Percentiles rank a stretch among this genome's conserved stretches.
phyloP scores from a whole-genome alignment of 345 rosid genomes.

The Eucalyptus decipiens region DNA sequence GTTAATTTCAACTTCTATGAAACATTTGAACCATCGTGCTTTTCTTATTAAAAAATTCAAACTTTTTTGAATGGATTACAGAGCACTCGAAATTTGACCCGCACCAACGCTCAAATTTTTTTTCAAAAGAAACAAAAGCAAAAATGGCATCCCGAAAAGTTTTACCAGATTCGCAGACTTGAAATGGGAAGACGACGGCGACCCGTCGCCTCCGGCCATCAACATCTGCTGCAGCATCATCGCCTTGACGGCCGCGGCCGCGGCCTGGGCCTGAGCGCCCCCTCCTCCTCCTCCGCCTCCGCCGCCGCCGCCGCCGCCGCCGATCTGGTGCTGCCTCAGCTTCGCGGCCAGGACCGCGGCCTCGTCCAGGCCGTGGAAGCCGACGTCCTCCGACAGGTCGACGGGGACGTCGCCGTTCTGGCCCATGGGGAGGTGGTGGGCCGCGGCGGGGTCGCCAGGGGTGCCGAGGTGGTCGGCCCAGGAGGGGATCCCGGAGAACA shows the following conservation, averaged over 20 bases:
- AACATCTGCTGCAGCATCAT: constrained; percentile 45
- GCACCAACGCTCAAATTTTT: background rate
- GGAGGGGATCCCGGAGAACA: constrained; percentile 64
- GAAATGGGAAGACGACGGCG: constrained; percentile 4
- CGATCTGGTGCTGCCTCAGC: constrained; percentile 42
- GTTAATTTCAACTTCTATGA: background rate
- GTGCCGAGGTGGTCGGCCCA: background rate
- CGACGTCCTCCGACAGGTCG: constrained; percentile 11
- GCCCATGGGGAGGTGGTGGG: constrained; percentile 19
- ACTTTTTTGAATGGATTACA: background rate
- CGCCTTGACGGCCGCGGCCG: constrained; percentile 17
- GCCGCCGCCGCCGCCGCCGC: constrained; percentile 3
- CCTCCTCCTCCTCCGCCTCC: no score
- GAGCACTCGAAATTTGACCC: background rate
- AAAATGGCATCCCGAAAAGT: background rate
- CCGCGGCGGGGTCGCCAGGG: background rate
- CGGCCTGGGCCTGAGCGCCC: background rate
- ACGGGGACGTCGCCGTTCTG: constrained; percentile 11
- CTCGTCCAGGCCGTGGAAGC: constrained; percentile 29
- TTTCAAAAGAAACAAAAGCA: background rate
- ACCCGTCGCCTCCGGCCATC: constrained; percentile 28
- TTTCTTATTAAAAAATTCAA: background rate
- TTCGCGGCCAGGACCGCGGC: constrained; percentile 19
- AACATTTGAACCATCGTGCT: background rate
- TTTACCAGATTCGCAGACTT: constrained; percentile 14